Evolutionary conservation across 1,139 yeast genomes (phyloP).

Genomic region (Lodderomyces pseudojiufengensis): DNA sequence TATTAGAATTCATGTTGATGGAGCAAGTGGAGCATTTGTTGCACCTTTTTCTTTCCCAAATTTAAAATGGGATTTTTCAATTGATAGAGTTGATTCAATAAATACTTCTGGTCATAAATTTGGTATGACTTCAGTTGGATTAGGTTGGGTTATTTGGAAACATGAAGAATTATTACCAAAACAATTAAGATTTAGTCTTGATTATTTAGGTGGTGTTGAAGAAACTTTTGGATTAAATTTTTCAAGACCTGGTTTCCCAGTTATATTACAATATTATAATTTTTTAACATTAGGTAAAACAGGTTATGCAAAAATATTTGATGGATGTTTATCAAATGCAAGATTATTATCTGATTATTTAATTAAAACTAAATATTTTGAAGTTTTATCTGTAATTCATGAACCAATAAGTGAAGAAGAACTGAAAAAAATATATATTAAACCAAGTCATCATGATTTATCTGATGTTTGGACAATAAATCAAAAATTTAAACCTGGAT

Average conservation of each 20-base stretch:
- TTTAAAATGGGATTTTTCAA: conserved; percentile 76
- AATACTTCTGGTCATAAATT: conserved; percentile 95
- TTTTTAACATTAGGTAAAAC: conserved; percentile 65
- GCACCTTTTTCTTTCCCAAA: conserved; percentile 82
- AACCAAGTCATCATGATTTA: conserved; percentile 8
- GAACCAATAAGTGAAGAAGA: conserved; percentile 33
- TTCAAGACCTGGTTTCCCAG: conserved; percentile 91
- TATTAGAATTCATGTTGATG: conserved; percentile 87
- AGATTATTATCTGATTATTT: conserved; percentile 62
- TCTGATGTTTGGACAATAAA: conserved; percentile 19
- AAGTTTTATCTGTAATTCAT: conserved; percentile 76
- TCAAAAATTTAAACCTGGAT: conserved; percentile 60
- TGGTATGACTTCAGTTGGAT: conserved; percentile 85
- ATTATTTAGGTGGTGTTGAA: conserved; percentile 86
- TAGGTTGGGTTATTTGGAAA: conserved; percentile 91
- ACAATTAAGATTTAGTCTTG: conserved; percentile 69
- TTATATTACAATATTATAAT: conserved; percentile 81
- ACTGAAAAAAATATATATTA: conserved; percentile 21
- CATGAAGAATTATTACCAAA: conserved; percentile 62
- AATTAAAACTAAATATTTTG: conserved; percentile 65
- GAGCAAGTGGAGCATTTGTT: conserved; percentile 86
- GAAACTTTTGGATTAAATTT: conserved; percentile 84
- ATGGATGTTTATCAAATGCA: conserved; percentile 63
- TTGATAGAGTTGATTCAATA: conserved; percentile 70
- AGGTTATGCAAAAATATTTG: conserved; percentile 66